Evolutionary conservation across 441 rosid genomes (phyloP).

Genomic region (Erodium texanum): DNA sequence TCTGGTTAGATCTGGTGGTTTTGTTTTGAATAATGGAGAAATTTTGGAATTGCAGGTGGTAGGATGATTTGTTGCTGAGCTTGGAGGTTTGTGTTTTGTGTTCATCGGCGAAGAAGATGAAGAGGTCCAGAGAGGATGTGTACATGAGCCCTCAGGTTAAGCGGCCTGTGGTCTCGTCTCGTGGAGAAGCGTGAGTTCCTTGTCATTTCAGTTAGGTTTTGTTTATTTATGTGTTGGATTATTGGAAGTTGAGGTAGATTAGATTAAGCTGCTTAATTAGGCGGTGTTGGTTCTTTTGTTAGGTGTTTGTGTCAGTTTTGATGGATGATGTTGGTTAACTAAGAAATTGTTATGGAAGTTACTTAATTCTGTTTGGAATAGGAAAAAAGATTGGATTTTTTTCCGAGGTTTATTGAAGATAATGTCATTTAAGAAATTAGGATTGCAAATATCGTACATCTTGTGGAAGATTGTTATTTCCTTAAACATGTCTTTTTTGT

Average conservation of each 20-base stretch:
- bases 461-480: conserved; percentile 2
- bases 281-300: conserved; percentile 6
- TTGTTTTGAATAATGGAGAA: conserved; percentile 14
- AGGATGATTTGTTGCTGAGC: conserved; percentile 37
- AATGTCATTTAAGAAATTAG: background rate
- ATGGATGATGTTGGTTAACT: conserved; percentile 13
- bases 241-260: conserved; percentile 10
- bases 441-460: background rate
- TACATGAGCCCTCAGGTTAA: conserved; percentile 44
- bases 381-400: background rate
- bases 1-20: conserved; percentile 40
- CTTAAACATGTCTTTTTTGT: background rate
- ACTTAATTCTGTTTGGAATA: background rate
- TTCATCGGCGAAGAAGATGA: conserved; percentile 35
- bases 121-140: conserved; percentile 72
- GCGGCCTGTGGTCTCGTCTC: conserved; percentile 52
- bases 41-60: conserved; percentile 22
- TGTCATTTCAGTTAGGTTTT: conserved; percentile 8
- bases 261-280: conserved; percentile 21
- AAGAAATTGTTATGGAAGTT: background rate
- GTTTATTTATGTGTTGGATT: conserved; percentile 12
- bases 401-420: background rate
- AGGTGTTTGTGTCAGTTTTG: conserved; percentile 19
- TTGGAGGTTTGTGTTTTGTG: conserved; percentile 6
- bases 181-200: conserved; percentile 63